These are phyloP conservation scores for Fraxinus ornus DNA, from an alignment of 305 asterid species.

Conservation along the genomic window DNA sequence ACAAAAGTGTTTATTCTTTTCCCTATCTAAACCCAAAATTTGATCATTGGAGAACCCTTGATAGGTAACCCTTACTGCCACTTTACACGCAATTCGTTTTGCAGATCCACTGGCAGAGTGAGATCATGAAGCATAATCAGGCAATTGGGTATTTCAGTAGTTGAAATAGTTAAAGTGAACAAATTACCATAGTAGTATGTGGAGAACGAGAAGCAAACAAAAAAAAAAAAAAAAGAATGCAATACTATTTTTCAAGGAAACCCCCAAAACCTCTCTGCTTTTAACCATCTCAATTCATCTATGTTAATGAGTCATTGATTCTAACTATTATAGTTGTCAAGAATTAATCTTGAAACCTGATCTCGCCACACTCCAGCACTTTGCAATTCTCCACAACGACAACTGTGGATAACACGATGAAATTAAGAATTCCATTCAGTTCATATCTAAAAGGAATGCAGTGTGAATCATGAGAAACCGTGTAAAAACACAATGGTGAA, in stretches of 20 bases:
- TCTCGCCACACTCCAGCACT: neutral
- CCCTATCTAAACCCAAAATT: neutral
- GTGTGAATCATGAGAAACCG: neutral
- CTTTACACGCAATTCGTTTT: neutral
- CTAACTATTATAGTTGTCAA: neutral
- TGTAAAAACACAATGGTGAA: neutral
- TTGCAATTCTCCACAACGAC: neutral
- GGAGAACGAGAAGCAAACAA: neutral
- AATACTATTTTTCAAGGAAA: neutral
- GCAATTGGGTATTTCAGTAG: neutral
- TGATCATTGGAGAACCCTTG: neutral
- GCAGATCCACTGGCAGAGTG: neutral
- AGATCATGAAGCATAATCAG: neutral
- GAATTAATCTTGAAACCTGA: neutral
- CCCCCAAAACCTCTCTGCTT: neutral
- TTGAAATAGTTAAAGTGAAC: neutral
- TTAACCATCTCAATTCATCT: neutral
- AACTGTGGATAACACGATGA: neutral
- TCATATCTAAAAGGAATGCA: neutral
- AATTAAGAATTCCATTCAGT: neutral
- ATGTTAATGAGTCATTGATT: neutral
- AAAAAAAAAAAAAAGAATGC: neutral
- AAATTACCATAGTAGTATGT: neutral
- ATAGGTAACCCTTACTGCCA: neutral
- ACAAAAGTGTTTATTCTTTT: neutral